A percentile compares a stretch with the other conserved stretches of the same genome.
These are phyloP conservation scores for Penicillium capsulatum DNA, from an alignment of 2,329 filamentous ascomycete genomes.

Conservation along the genomic window DNA sequence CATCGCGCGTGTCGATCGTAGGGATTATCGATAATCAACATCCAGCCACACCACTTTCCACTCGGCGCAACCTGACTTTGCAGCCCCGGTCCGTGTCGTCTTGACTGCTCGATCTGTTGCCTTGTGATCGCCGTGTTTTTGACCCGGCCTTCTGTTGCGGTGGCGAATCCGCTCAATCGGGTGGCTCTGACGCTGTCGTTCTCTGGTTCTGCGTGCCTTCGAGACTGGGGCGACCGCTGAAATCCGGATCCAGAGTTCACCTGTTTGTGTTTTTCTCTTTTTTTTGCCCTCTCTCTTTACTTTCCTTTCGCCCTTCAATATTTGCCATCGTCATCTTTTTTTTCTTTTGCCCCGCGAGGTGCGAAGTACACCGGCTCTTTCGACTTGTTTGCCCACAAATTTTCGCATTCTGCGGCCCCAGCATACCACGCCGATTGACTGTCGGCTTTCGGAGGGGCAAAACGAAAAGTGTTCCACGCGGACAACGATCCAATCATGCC, in stretches of 20 bases:
- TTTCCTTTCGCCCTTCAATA: background rate
- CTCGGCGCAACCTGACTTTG: too few species aligned
- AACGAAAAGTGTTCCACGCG: background rate
- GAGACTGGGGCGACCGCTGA: slow-evolving; percentile 22
- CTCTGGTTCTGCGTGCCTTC: slow-evolving; percentile 30
- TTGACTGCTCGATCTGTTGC: slow-evolving; percentile 3
- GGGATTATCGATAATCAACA: slow-evolving; percentile 28
- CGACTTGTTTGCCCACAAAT: slow-evolving; percentile 1
- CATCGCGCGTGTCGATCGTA: slow-evolving; percentile 26
- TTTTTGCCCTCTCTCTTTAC: slow-evolving; percentile 15
- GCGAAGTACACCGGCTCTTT: too few species aligned
- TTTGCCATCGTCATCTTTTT: background rate
- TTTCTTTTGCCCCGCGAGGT: background rate
- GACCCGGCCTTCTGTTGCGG: slow-evolving; percentile 19
- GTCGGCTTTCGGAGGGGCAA: background rate
- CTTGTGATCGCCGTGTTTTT: slow-evolving; percentile 4
- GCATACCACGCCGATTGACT: background rate
- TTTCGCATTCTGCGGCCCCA: slow-evolving; percentile 3
- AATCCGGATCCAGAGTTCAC: slow-evolving; percentile 23
- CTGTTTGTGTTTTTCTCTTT: slow-evolving; percentile 20
- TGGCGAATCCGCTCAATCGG: slow-evolving; percentile 28
- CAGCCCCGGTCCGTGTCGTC: slow-evolving; percentile 1
- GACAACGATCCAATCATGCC: slow-evolving; percentile 32
- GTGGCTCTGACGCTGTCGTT: slow-evolving; percentile 20
- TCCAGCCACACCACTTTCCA: slow-evolving; percentile 22